Conservation (phyloP, 1,284 basidiomycete species). For the Entoloma clypeatum region DNA sequence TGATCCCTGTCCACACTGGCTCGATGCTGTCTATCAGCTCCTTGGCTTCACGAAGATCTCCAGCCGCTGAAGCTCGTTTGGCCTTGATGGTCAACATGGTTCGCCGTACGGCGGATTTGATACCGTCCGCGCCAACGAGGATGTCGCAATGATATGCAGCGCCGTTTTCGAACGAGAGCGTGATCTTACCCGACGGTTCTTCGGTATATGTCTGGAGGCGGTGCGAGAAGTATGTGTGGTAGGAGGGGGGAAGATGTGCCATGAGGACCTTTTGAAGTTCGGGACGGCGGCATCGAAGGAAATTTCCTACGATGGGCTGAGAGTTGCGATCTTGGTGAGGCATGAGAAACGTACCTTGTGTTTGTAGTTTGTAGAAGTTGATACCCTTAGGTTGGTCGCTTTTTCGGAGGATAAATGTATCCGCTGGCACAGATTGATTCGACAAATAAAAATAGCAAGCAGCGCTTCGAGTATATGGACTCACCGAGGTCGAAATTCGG, state of each 20-base stretch:
- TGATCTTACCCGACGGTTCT: slow-evolving; percentile 22
- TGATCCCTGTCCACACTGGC: slow-evolving; percentile 36
- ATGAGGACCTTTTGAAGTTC: slow-evolving; percentile 41
- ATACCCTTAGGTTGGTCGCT: slow-evolving; percentile 37
- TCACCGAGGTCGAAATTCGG: slow-evolving; percentile 27
- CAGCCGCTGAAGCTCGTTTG: slow-evolving; percentile 26
- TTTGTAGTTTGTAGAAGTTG: slow-evolving; percentile 33
- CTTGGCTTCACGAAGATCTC: slow-evolving; percentile 28
- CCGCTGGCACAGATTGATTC: slow-evolving; percentile 25
- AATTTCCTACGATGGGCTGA: slow-evolving; percentile 23
- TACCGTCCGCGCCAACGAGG: slow-evolving; percentile 46
- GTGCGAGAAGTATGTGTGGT: slow-evolving; percentile 32
- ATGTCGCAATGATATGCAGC: slow-evolving; percentile 38
- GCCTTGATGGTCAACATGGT: slow-evolving; percentile 31
- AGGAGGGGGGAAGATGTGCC: slow-evolving; percentile 31
- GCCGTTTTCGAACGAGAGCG: slow-evolving; percentile 38
- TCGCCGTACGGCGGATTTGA: slow-evolving; percentile 46
- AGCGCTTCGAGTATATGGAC: not conserved
- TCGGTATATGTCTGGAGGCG: slow-evolving; percentile 35
- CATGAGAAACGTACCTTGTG: slow-evolving; percentile 28
- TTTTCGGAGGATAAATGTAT: slow-evolving; percentile 36
- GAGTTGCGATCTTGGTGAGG: not conserved
- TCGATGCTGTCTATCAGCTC: slow-evolving; percentile 31
- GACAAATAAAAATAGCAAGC: slow-evolving; percentile 3
- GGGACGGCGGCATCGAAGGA: slow-evolving; percentile 35